These are phyloP conservation scores for Allium fistulosum DNA, from an alignment of 106 monocot species.

Conservation along the genomic window DNA sequence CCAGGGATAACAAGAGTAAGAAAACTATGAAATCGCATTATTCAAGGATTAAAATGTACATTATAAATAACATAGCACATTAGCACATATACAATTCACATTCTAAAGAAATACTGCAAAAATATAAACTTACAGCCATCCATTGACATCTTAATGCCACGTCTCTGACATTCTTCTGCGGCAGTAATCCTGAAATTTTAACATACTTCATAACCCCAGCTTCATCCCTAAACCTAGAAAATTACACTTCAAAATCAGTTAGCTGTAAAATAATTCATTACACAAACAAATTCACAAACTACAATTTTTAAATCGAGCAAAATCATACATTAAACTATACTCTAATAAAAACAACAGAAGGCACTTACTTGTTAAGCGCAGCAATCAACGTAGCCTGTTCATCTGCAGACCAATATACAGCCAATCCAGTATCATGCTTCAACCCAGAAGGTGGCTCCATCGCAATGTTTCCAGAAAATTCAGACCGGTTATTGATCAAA, in stretches of 20 bases:
- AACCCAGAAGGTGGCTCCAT: slow-evolving; percentile 26
- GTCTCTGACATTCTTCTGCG: slow-evolving; percentile 63
- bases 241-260: not conserved
- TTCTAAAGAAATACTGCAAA: not conserved
- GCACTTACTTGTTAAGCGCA: slow-evolving; percentile 38
- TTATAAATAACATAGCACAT: no score
- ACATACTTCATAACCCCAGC: slow-evolving; percentile 49
- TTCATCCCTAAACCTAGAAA: slow-evolving; percentile 39
- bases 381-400: slow-evolving; percentile 35
- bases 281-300: not conserved
- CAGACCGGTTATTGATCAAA: slow-evolving; percentile 1
- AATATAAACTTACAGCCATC: slow-evolving; percentile 48
- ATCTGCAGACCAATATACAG: slow-evolving; percentile 35
- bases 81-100: no score
- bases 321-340: not conserved
- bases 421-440: slow-evolving; percentile 47
- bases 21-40: no score
- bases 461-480: slow-evolving; percentile 16
- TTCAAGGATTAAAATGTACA: no score
- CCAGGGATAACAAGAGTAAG: no score
- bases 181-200: slow-evolving; percentile 57
- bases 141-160: slow-evolving; percentile 69
- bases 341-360: not conserved
- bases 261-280: not conserved
- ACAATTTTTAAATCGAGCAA: no score